These are phyloP conservation scores for Fusarium sp. DNA, from an alignment of 2,329 filamentous ascomycete genomes.

Conservation along the genomic window DNA sequence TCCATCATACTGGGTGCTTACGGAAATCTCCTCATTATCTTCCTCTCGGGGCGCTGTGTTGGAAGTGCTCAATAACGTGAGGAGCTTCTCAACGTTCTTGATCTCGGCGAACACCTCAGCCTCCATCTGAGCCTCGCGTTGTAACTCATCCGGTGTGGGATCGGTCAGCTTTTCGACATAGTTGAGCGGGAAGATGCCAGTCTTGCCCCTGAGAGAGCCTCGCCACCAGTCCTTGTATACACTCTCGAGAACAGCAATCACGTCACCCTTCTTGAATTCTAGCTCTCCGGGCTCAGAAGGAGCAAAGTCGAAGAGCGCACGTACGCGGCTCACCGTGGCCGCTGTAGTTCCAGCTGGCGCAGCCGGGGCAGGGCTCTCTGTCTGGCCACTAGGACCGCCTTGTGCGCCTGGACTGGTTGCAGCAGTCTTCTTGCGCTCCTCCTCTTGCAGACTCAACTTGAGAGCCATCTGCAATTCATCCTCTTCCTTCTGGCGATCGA, in stretches of 20 bases:
- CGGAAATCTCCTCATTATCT: slow-evolving; percentile 97
- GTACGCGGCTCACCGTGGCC: slow-evolving; percentile 92
- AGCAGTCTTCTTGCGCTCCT: slow-evolving; percentile 68
- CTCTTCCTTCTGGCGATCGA: slow-evolving; percentile 94
- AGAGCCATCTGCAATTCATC: slow-evolving; percentile 97
- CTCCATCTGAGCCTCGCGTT: slow-evolving; percentile 97
- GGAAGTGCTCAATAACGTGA: slow-evolving; percentile 90
- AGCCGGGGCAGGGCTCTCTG: slow-evolving; percentile 59
- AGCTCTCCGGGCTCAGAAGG: slow-evolving; percentile 94
- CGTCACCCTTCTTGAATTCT: slow-evolving; percentile 95
- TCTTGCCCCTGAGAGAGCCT: slow-evolving; percentile 91
- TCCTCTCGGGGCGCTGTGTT: slow-evolving; percentile 82
- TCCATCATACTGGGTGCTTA: slow-evolving; percentile 49
- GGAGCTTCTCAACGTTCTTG: slow-evolving; percentile 73
- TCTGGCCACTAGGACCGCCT: slow-evolving; percentile 53
- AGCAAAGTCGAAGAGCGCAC: slow-evolving; percentile 93
- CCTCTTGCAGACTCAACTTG: slow-evolving; percentile 91
- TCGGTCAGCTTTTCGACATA: slow-evolving; percentile 98
- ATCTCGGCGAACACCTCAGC: slow-evolving; percentile 73
- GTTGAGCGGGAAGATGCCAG: slow-evolving; percentile 97
- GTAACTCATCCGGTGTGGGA: slow-evolving; percentile 91
- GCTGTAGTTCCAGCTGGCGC: slow-evolving; percentile 88
- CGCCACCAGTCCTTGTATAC: slow-evolving; percentile 99
- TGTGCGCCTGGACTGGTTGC: slow-evolving; percentile 48
- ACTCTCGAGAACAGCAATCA: slow-evolving; percentile 96